Evolutionary conservation across 345 rosid species (phyloP).

Genomic region (Gossypium arboreum): DNA sequence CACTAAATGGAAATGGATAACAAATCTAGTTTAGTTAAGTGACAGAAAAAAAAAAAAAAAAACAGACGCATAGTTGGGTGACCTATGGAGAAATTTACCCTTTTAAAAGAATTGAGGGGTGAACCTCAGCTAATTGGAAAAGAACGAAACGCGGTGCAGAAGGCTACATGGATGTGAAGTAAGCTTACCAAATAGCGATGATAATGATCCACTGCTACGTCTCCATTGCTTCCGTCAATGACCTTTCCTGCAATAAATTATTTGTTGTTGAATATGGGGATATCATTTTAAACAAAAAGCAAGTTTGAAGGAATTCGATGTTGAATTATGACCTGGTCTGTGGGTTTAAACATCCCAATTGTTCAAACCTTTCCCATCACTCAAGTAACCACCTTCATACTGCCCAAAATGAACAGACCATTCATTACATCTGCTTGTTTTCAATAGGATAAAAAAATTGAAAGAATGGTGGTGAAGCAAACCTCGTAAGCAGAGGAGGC

Average conservation of each 20-base stretch:
- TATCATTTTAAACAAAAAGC: background rate
- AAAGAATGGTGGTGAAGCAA: background rate
- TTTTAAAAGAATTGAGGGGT: too few species aligned
- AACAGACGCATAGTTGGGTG: too few species aligned
- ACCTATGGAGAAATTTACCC: too few species aligned
- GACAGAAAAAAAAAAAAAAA: too few species aligned
- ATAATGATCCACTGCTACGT: conserved; percentile 64
- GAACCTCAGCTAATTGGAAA: too few species aligned
- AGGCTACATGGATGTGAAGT: background rate
- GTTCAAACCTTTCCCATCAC: conserved; percentile 54
- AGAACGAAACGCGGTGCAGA: background rate
- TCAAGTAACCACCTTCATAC: conserved; percentile 54
- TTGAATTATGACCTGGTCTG: conserved; percentile 25
- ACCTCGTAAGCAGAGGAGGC: conserved; percentile 21
- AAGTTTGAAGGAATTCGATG: background rate
- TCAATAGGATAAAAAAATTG: background rate
- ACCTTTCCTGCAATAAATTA: conserved; percentile 32
- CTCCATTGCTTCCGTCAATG: conserved; percentile 61
- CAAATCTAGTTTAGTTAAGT: too few species aligned
- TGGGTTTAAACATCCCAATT: conserved; percentile 54
- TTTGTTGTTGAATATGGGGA: background rate
- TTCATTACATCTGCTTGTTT: too few species aligned
- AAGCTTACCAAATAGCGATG: conserved; percentile 49
- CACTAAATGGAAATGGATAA: too few species aligned
- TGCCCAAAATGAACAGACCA: background rate